phyloP scores from a whole-genome alignment of 1,284 basidiomycete genomes.

The Irpex lacteus region DNA sequence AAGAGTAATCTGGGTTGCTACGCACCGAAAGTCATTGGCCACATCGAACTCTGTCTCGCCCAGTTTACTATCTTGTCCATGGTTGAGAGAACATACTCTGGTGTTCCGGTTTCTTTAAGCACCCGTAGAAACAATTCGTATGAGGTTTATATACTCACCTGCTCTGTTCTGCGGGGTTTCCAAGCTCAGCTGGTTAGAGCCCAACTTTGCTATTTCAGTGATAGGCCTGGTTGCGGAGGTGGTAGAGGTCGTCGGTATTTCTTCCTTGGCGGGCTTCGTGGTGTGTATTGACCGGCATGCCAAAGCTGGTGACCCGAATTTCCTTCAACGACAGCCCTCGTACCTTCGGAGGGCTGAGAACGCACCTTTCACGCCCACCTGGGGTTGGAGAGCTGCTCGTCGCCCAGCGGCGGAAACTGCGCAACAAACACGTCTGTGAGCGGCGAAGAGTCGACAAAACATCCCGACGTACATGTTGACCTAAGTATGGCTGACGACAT shows the following conservation, averaged over 20 bases:
- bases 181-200: constrained; percentile 82
- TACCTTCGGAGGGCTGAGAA: constrained; percentile 6
- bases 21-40: constrained; percentile 97
- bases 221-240: constrained; percentile 52
- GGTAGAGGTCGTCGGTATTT: constrained; percentile 39
- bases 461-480: constrained; percentile 39
- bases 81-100: constrained; percentile 96
- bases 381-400: constrained; percentile 44
- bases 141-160: constrained; percentile 49
- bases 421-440: neutral
- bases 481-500: constrained; percentile 53
- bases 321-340: neutral
- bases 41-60: constrained; percentile 97
- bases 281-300: constrained; percentile 57
- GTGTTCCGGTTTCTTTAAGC: no score
- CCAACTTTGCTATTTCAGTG: constrained; percentile 68
- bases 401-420: constrained; percentile 35
- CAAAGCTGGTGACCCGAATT: constrained; percentile 20
- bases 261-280: constrained; percentile 40
- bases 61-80: constrained; percentile 98
- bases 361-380: constrained; percentile 44
- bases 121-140: no score
- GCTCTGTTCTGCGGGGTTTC: constrained; percentile 89
- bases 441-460: neutral
- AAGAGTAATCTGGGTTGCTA: no score